Evolutionary conservation across 2,329 filamentous ascomycete species (phyloP), one percentile per base, ranked within the genome.

Genomic region (Trichoderma brevicompactum): DNA sequence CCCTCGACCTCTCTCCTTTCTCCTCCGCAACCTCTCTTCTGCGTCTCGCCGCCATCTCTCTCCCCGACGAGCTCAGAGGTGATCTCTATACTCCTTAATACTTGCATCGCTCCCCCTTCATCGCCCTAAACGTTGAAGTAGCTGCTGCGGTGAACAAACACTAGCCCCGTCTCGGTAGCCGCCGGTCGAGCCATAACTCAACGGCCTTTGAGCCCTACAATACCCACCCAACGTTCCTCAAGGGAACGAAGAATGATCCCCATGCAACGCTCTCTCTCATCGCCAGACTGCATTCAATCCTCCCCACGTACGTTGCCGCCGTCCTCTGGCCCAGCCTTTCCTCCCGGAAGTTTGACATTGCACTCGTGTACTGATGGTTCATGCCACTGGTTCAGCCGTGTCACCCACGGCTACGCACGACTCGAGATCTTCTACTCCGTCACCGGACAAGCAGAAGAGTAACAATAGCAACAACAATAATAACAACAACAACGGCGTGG

Each of bases 231-330:
- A 19, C n/a, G 49, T 54, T 62, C 23, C 66, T 75, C 73, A 73
- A 82, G 82, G 80, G 79, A 76, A 76, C 77, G 23, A 81, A 83
- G 75, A 77, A 86, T 87, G 83, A 83, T 85, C 75, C 83, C 84
- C 77, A 86, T 87, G 84, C 83, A 87, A 78, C 83, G 83, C 72
- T 87, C 85, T 69, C 79, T 84, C 68, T 88, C 87, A 70, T 88
- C 87, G 76, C 84, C 86, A 72, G 85, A 86, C 77, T 82, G 82
- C 78, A 80, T 82, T 70, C 81, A 82, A 73, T 80, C 83, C 70
- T 83, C 84, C 77, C 79, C 83, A 73, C 82, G 87, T 89, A 87
- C 76, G 87, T 89, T 64, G 46, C 53, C 55, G 60, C 49, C 49
- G 59, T 48, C 59, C 23, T 65, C 50, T 53, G 48, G 55, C 49